Conservation (phyloP, 805 yeast genomes). For the Saccharomycopsis microspora region DNA sequence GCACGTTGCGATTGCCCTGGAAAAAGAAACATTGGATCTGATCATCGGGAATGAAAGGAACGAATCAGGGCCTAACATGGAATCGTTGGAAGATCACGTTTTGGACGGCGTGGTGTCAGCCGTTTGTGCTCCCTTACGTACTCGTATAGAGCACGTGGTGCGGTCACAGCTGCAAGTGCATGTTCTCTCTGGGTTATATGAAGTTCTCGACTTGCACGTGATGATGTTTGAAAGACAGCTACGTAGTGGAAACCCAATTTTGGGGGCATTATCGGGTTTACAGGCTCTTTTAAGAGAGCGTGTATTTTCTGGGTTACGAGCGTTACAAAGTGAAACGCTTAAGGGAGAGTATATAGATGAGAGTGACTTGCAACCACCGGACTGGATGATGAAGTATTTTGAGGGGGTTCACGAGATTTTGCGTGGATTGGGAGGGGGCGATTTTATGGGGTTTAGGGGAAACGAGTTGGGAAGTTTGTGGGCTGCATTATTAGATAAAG, state of each 20-base stretch:
- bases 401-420: slow-evolving; percentile 49
- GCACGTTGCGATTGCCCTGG: slow-evolving; percentile 79
- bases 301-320: slow-evolving; percentile 29
- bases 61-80: slow-evolving; percentile 20
- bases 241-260: slow-evolving; percentile 19
- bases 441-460: slow-evolving; percentile 29
- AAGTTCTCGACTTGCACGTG: slow-evolving; percentile 54
- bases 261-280: slow-evolving; percentile 23
- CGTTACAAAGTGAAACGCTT: slow-evolving; percentile 22
- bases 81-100: slow-evolving; percentile 22
- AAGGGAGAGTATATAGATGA: slow-evolving; percentile 12
- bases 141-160: slow-evolving; percentile 57
- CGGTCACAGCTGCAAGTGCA: slow-evolving; percentile 51
- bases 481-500: slow-evolving; percentile 31
- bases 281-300: slow-evolving; percentile 27
- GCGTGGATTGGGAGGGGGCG: slow-evolving; percentile 25
- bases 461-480: slow-evolving; percentile 28
- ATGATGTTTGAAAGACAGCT: slow-evolving; percentile 39
- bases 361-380: slow-evolving; percentile 65
- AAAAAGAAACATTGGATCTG: slow-evolving; percentile 60
- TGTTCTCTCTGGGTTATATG: slow-evolving; percentile 45
- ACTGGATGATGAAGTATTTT: slow-evolving; percentile 64
- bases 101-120: slow-evolving; percentile 39
- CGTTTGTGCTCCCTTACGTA: slow-evolving; percentile 47
- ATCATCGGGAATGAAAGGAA: slow-evolving; percentile 25